Percentiles rank a stretch among this genome's conserved stretches.
Conservation (phyloP, 257 asterid genomes). For the Linderniella brevidens region DNA sequence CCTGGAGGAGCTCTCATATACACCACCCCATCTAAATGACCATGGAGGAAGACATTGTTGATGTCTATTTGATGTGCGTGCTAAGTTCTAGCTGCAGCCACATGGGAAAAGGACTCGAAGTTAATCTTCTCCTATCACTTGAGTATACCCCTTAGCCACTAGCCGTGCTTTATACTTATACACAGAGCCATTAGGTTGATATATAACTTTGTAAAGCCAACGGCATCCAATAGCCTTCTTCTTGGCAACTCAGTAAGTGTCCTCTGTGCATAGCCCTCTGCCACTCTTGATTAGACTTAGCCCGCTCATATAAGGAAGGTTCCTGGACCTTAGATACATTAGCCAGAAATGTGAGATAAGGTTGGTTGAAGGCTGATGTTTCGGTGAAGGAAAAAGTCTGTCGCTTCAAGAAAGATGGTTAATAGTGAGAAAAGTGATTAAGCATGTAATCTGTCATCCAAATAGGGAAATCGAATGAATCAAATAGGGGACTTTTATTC, state of each 20-base stretch:
- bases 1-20: not conserved
- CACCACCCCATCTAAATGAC: not conserved
- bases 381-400: not conserved
- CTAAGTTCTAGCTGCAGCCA: not conserved
- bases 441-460: too few relatives aligned
- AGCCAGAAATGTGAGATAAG: not conserved
- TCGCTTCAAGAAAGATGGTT: too few relatives aligned
- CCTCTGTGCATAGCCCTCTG: not conserved
- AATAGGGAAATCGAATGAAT: too few relatives aligned
- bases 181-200: not conserved
- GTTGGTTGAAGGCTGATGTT: too few relatives aligned
- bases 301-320: not conserved
- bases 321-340: not conserved
- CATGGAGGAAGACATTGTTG: not conserved
- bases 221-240: not conserved
- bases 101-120: not conserved
- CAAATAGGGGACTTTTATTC: too few relatives aligned
- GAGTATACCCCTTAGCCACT: not conserved
- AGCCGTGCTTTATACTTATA: not conserved
- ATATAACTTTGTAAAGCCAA: not conserved
- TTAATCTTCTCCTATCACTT: not conserved
- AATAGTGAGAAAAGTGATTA: too few relatives aligned
- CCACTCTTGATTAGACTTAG: not conserved
- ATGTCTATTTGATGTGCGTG: not conserved
- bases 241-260: too few relatives aligned